Evolutionary conservation across 306 rosid genomes (phyloP).

Genomic region (Astragalus glycyphyllos): DNA sequence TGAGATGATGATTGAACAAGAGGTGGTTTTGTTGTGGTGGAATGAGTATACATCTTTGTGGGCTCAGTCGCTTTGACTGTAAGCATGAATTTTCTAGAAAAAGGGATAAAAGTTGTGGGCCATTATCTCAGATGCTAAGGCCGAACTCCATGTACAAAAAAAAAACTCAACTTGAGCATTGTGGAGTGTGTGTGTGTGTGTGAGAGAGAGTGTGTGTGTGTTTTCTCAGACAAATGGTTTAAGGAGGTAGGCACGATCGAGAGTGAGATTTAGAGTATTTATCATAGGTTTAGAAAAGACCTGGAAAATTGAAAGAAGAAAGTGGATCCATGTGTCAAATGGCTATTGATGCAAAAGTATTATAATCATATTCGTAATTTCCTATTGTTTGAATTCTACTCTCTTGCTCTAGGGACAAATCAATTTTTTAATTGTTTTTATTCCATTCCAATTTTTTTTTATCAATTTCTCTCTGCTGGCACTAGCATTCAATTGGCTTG

Average conservation of each 20-base stretch:
- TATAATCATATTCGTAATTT: constrained; percentile 41
- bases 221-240: not conserved
- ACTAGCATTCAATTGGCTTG: too few relatives aligned
- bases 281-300: constrained; percentile 5
- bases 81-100: not conserved
- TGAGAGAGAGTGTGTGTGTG: too few relatives aligned
- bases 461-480: too few relatives aligned
- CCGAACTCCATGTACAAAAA: not conserved
- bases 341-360: constrained; percentile 15
- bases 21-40: not conserved
- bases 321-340: constrained; percentile 20
- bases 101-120: not conserved
- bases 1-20: not conserved
- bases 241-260: constrained; percentile 18
- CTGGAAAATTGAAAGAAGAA: constrained; percentile 2
- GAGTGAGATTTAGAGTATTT: constrained; percentile 24
- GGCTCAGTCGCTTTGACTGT: not conserved
- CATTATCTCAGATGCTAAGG: not conserved
- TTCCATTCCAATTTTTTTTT: too few relatives aligned
- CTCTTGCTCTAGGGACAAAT: not conserved
- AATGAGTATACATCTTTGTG: not conserved
- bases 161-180: too few relatives aligned
- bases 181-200: too few relatives aligned
- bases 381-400: constrained; percentile 48
- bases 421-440: too few relatives aligned